Evolutionary conservation across 257 asterid genomes (phyloP), one percentile per base, ranked within the genome.

Genomic region (Solanum pinnatisectum): DNA sequence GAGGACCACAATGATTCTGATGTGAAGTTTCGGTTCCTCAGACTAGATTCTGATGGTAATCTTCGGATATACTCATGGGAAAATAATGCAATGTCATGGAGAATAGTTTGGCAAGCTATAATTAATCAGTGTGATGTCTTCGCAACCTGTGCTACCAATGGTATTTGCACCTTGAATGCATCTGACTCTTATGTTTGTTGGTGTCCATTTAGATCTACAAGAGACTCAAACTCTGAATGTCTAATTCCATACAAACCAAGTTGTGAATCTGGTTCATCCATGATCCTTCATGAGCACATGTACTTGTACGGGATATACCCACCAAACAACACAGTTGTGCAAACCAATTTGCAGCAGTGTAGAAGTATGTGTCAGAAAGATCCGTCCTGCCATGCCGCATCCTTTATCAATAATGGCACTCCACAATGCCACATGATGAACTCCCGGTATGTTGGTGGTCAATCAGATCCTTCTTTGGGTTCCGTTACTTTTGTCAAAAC

Each of bases 21-120:
- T 33, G 90, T 90, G 39, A 88, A 84, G n/a, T 92, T 89, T 42
- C 91, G 93, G 79, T 92, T 92, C 87, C 91, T 92, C 46, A 88
- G 94, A 90, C 87, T 92, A 85, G 94, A 92, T 90, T 68, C 86
- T 82, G 93, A 92, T 85, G 94, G 94, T 39, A 92, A 92, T 83
- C 94, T 92, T 68, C 89, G 94, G 88, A 37, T 92, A 39, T 92
- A 90, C 87, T 92, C 94, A 8, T 92, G 94, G 94, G 65, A 81
- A 65, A 88, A 88, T 81, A 91, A 82, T 88, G 88, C 94, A 15
- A 88, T 39, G 5, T 87, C 94, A 27, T 92, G 94, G 94, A 90
- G 88, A 59, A 81, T 87, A 46, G 91, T 88, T 73, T 92, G 94
- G 94, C 93, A 92, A 87, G 93, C 94, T 27, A 77, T 92, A 78